phyloP scores from a whole-genome alignment of 1,284 basidiomycete species.

The Cryptococcus jaspeensis region DNA sequence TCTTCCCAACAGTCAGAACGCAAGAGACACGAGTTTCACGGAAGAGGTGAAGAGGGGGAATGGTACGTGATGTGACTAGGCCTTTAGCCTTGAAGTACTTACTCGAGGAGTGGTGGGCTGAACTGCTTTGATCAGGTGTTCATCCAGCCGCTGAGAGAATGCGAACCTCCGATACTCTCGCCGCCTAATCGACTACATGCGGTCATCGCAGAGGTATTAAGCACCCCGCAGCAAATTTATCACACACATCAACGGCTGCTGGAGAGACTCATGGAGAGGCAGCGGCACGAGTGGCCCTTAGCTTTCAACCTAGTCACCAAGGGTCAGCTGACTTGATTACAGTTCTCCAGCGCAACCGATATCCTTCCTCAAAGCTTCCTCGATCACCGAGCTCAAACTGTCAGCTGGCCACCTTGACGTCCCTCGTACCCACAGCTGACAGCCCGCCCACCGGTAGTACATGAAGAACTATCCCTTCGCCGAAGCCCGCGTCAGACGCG shows the following conservation, averaged over 20 bases:
- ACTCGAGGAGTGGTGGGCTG: too few relatives aligned
- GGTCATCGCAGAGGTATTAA: conserved; percentile 72
- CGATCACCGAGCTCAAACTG: conserved; percentile 29
- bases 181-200: conserved; percentile 55
- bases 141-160: conserved; percentile 60
- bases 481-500: conserved; percentile 70
- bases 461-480: conserved; percentile 70
- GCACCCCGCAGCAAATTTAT: conserved; percentile 65
- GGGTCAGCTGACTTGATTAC: neutral
- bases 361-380: conserved; percentile 67
- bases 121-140: conserved; percentile 67
- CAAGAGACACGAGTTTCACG: too few relatives aligned
- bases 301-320: conserved; percentile 11
- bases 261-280: conserved; percentile 65
- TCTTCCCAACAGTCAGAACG: too few relatives aligned
- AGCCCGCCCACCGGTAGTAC: conserved; percentile 26
- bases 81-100: too few relatives aligned
- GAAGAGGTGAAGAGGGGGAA: too few relatives aligned
- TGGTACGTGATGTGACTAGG: too few relatives aligned
- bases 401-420: conserved; percentile 12
- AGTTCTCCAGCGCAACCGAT: conserved; percentile 69
- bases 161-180: conserved; percentile 60
- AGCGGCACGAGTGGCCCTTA: conserved; percentile 74
- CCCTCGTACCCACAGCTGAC: conserved; percentile 56
- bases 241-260: conserved; percentile 66